Conservation (phyloP, 140 eudicot genomes). For the Flaveria floridana region DNA sequence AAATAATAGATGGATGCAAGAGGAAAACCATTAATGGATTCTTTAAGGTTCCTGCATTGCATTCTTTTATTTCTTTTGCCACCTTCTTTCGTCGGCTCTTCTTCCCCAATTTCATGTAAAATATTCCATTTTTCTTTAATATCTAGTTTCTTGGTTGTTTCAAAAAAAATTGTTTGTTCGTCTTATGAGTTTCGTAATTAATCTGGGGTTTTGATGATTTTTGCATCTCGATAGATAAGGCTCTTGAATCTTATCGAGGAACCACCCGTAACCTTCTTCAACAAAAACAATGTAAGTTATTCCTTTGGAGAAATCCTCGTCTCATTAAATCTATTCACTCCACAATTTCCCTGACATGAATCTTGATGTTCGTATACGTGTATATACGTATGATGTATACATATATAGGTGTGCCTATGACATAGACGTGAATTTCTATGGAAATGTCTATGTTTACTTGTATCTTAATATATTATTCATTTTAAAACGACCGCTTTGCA, state of each 20-base stretch:
- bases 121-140: background rate
- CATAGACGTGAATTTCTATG: background rate
- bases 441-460: background rate
- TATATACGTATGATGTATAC: background rate
- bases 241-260: conserved; percentile 31
- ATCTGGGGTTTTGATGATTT: conserved; percentile 3
- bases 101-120: conserved; percentile 52
- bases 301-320: background rate
- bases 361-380: background rate
- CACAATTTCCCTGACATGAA: background rate
- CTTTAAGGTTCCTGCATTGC: conserved; percentile 37
- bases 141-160: background rate
- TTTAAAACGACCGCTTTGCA: no score
- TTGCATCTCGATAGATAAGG: conserved; percentile 38
- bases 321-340: background rate
- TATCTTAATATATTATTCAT: no score
- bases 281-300: conserved; percentile 38
- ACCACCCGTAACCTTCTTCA: conserved; percentile 59
- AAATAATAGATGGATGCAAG: conserved; percentile 19
- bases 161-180: background rate
- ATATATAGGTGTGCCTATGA: background rate
- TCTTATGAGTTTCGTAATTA: background rate
- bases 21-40: conserved; percentile 41
- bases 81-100: conserved; percentile 38
- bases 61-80: conserved; percentile 37